Conservation (phyloP, 1,284 basidiomycete genomes). For the Ustilago esculenta region DNA sequence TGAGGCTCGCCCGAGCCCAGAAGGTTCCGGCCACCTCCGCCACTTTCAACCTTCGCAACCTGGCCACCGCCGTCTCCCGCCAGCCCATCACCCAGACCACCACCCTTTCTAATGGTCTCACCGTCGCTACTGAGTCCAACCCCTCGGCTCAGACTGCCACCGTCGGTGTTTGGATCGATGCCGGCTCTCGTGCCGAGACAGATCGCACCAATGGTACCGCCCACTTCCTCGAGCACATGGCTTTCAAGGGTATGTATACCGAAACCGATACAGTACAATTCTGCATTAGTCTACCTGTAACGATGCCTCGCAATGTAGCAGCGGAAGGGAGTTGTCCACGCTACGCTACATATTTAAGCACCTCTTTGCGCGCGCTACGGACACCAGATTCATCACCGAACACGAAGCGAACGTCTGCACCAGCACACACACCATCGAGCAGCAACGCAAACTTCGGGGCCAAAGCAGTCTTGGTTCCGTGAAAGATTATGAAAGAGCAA, state of each 20-base stretch:
- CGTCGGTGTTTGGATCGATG: conserved; percentile 98
- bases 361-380: no score
- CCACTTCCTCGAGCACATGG: conserved; percentile 99
- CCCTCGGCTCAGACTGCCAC: conserved; percentile 96
- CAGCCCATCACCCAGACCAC: conserved; percentile 62
- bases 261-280: not conserved
- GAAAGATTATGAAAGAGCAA: no score
- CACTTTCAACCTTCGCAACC: conserved; percentile 44
- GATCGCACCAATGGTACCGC: conserved; percentile 93
- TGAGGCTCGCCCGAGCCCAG: conserved; percentile 47
- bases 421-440: no score
- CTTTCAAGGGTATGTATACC: conserved; percentile 68
- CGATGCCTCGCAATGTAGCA: no score
- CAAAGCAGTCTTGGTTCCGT: no score
- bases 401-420: no score
- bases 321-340: no score
- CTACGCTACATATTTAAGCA: no score
- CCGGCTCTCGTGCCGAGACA: conserved; percentile 94
- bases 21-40: conserved; percentile 46
- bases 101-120: conserved; percentile 63
- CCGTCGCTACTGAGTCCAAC: conserved; percentile 77
- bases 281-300: not conserved
- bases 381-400: no score
- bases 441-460: no score
- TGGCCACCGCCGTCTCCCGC: conserved; percentile 51